Percentiles rank a stretch among this genome's conserved stretches.
phyloP scores from a whole-genome alignment of 2,329 filamentous ascomycete species.

The Neurospora sp. region DNA sequence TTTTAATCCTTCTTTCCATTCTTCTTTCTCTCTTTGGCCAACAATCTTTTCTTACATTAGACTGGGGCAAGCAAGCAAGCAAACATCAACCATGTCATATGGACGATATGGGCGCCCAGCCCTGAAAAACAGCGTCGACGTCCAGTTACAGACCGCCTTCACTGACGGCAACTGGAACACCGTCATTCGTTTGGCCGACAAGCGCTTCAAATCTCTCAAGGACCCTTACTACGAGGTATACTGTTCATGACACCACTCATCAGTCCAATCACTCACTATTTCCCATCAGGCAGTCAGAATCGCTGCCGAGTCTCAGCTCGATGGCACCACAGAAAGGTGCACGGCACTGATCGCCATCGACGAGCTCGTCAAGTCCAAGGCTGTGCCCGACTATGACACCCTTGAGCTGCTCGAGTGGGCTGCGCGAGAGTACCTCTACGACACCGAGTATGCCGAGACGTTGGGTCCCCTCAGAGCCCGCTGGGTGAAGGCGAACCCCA shows the following conservation, averaged over 20 bases:
- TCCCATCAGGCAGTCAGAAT: constrained; percentile 33
- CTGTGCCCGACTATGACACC: constrained; percentile 38
- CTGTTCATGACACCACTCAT: not conserved
- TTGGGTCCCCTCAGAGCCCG: constrained; percentile 40
- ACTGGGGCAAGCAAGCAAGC: not conserved
- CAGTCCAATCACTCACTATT: not conserved
- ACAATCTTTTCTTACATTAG: not conserved
- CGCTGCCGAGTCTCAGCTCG: constrained; percentile 42
- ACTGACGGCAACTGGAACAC: constrained; percentile 43
- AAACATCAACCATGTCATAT: constrained; percentile 10
- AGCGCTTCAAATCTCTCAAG: constrained; percentile 37
- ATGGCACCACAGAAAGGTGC: constrained; percentile 36
- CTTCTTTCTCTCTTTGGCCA: not conserved
- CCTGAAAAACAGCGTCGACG: constrained; percentile 41
- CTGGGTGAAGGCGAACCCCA: constrained; percentile 43
- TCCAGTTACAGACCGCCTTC: constrained; percentile 47
- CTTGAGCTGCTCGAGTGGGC: constrained; percentile 49
- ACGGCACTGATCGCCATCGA: constrained; percentile 35
- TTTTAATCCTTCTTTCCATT: not conserved
- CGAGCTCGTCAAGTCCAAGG: constrained; percentile 35
- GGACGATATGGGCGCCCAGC: constrained; percentile 23
- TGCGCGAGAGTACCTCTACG: constrained; percentile 26
- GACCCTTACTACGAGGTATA: constrained; percentile 47
- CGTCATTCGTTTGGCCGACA: constrained; percentile 42
- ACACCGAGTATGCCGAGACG: constrained; percentile 34